Evolutionary conservation across 768 basidiomycete genomes (phyloP), one percentile per base, ranked within the genome.

Genomic region (Coprinopsis cinerea): DNA sequence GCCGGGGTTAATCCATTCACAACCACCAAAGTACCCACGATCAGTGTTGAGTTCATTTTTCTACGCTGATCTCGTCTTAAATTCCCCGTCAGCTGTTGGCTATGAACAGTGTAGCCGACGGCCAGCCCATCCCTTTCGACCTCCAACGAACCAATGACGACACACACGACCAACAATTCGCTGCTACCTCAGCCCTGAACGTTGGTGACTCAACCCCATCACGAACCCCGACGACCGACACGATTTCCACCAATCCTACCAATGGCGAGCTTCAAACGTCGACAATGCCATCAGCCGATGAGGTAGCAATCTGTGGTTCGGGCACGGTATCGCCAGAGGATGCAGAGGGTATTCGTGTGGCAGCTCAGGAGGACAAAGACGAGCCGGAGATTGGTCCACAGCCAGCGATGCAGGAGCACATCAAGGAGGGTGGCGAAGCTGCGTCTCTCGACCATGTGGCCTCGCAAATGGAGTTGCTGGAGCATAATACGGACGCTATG

Each of bases 391-490:
- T 52, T 54, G 59, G 49, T 10, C 57, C 36, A 48, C 59, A 61
- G 32, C 50, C 57, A 23, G 61, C 63, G 28, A 54, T 61, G 48
- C 58, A n/a, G n/a, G n/a, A 60, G 45, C 51, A 56, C 54, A 60
- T 65, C 57, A 72, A 70, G 61, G 66, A 67, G 53, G 69, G 61
- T 51, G 65, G 58, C 23, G 67, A 68, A 53, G 59, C 62, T 45
- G 7, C 30, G 15, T 53, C 64, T 35, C 56, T 69, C 41, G 63
- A 64, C 47, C 63, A 62, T 49, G 66, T 67, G 39, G 70, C 67
- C 53, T 65, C 66, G 44, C 70, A 73, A 54, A 73, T 74, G 44
- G 76, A 77, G 52, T 63, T 74, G 51, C 56, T 76, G 35, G 77
- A 79, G 55, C 71, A 76, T 49, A 63, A 68, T 37, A 61, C 68